Evolutionary conservation across 177 flowering plant species (phyloP), one percentile per base, ranked within the genome.

Genomic region (Tripterygium wilfordii): DNA sequence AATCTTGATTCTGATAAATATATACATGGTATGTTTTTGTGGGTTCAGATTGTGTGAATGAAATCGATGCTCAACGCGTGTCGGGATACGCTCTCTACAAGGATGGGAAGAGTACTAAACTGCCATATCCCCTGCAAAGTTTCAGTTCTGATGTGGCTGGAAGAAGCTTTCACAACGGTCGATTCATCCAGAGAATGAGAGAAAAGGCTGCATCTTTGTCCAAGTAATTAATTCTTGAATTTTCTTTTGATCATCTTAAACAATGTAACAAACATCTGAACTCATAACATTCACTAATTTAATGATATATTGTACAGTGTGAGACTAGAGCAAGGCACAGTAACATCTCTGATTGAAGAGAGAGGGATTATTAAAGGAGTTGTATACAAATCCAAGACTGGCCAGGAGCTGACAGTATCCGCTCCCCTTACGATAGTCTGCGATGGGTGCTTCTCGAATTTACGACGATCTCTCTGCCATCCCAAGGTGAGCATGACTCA

Each of bases 341-440:
- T 47, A 24, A 56, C 45, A 39, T 46, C 52, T 27, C 40, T 47
- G n/a, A 12, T 56, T 21, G 46, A 56, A 47, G 45, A 47, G 15
- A 30, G 40, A 5, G 60, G 52, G 23, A 48, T 14, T 5, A 16
- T 56, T n/a, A 56, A 56, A 22, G 60, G 60, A 19, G 60, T 56
- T 14, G n/a, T 22, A 8, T 56, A 56, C 52, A 56, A 47, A 24
- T 46, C 30, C 18, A 46, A 40, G 29, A 46, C 27, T 12, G 52
- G 52, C 29, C 15, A 47, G 42, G 45, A 37, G 36, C 20, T 16
- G 20, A 47, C 35, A 32, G 46, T 46, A 1, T n/a, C 28, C 47
- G 60, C 60, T 21, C 52, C 60, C 12, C 52, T 56, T 20, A 56
- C 60, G 8, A 22, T 56, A 13, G 36, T 54, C 14, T 52, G 56